Evolutionary conservation across 2,329 filamentous ascomycete species (phyloP), one percentile per base, ranked within the genome.

Genomic region (Aureobasidium vineae): DNA sequence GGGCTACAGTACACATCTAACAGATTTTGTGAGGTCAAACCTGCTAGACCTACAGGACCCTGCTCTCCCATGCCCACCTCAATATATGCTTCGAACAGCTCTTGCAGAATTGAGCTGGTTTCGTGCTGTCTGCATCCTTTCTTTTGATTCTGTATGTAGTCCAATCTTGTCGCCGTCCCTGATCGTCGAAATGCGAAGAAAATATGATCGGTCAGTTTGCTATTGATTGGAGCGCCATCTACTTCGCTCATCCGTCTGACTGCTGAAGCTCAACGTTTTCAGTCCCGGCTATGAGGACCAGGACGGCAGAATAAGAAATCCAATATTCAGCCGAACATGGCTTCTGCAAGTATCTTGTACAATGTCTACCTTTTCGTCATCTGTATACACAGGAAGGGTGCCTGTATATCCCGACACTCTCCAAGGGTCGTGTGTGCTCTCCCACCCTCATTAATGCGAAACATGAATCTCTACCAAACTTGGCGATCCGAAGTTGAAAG

Each of bases 261-360:
- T 52, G 21, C 33, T 31, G 47, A 21, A 49, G 28, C 59, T 43
- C 60, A 63, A 63, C 47, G 43, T 43, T 63, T 63, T 43, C 23
- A 4, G 26, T 21, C 33, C 60, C 33, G 47, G 45, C 60, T 53
- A 26, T 36, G 33, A 52, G 60, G 47, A 43, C 21, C 26, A 50
- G 7, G n/a, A 33, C 60, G 60, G 36, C 45, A 63, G 21, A 53
- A 52, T 43, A 36, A 23, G 19, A 43, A 38, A 33, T 13, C 10
- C 45, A 52, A 63, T 53, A 52, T 41, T 53, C 60, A 63, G 60
- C 47, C 60, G 47, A 36, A 41, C 7, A 63, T 63, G 33, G 33
- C 45, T 63, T 31, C 26, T 43, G 45, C 38, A 63, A 53, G 60
- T 52, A 63, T 53, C 38, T 63, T 63, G 47, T 63, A 63, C 40